Base-by-base conservation (phyloP, 257 asterid genomes). In the Penstemon davidsonii region DNA sequence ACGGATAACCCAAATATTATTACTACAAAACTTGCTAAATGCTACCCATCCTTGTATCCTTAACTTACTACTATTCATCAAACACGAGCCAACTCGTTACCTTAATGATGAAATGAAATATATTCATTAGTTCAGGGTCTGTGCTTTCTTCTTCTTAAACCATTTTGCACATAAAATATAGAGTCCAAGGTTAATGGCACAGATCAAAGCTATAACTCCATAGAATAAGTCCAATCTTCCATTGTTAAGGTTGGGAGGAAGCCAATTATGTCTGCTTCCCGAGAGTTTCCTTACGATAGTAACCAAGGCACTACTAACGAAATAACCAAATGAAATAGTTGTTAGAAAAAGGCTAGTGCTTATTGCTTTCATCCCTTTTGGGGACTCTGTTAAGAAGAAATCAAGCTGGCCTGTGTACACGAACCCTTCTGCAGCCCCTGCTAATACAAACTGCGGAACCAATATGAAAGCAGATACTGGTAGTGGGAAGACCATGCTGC, bases 291-390 rank as follows among this genome's bases (percentile, higher is more conserved):
- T 67, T 45, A 61, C 38, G 33, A 74, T 46, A 2, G 53, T 44
- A 51, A 61, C 60, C 61, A 74, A 36, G 0, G 62, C 70, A 4
- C 60, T 67, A 54, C 73, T 74, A 3, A 67, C 47, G 36, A 74
- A 67, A 43, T 52, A 74, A 5, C 74, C 78, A 8, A 74, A 61
- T 0, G 78, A 52, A 8, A 74, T 74, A 13, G 78, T 74, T 0
- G 78, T 74, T 3, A 74, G 78, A 41, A 74, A 74, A 1, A 67
- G 66, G 47, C 78, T 74, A 0, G 78, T 74, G 74, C 78, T 74
- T 4, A 74, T 9, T 0, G 74, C 74, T 55, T 74, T 74, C 78
- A 74, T 74, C 64, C 74, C 78, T 39, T 74, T 74, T 2, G 78
- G 78, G 0, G 74, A 74, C 64, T 74, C 78, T 12, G 78, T 60